Conservation (phyloP, 257 asterid genomes). For the Capsicum pubescens region DNA sequence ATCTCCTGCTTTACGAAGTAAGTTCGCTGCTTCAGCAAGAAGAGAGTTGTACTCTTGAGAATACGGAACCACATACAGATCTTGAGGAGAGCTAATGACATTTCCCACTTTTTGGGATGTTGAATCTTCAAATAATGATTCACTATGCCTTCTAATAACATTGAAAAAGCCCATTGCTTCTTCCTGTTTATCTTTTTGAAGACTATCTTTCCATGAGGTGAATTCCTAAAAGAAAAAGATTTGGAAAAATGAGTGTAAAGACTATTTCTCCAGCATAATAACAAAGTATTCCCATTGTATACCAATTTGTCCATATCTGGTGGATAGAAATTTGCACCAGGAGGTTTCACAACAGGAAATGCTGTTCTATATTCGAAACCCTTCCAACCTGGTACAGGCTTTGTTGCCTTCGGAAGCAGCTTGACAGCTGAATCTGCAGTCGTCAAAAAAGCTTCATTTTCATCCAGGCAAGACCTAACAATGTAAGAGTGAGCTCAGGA, state of each 20-base stretch:
- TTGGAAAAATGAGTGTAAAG: not conserved
- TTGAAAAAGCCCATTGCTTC: conserved; percentile 86
- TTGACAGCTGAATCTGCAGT: conserved; percentile 91
- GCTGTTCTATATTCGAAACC: conserved; percentile 80
- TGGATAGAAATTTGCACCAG: conserved; percentile 95
- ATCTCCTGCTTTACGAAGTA: conserved; percentile 85
- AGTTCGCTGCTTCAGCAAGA: conserved; percentile 74
- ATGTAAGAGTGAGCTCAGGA: conserved; percentile 15
- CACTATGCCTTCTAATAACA: conserved; percentile 84
- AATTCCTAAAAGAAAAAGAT: conserved; percentile 64
- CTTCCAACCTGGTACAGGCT: conserved; percentile 78
- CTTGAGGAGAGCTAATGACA: conserved; percentile 50
- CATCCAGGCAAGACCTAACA: conserved; percentile 88
- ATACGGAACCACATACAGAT: conserved; percentile 77
- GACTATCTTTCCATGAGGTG: conserved; percentile 81
- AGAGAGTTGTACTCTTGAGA: conserved; percentile 69
- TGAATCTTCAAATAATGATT: conserved; percentile 55
- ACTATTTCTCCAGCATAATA: conserved; percentile 13
- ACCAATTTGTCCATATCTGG: conserved; percentile 96
- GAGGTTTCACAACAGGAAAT: conserved; percentile 79
- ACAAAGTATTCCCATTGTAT: conserved; percentile 34
- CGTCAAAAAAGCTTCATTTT: conserved; percentile 86
- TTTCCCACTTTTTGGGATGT: conserved; percentile 36
- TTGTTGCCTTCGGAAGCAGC: conserved; percentile 75
- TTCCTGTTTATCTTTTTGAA: conserved; percentile 69